Conservation (phyloP, 257 asterid species). For the Gynochthodes officinalis region DNA sequence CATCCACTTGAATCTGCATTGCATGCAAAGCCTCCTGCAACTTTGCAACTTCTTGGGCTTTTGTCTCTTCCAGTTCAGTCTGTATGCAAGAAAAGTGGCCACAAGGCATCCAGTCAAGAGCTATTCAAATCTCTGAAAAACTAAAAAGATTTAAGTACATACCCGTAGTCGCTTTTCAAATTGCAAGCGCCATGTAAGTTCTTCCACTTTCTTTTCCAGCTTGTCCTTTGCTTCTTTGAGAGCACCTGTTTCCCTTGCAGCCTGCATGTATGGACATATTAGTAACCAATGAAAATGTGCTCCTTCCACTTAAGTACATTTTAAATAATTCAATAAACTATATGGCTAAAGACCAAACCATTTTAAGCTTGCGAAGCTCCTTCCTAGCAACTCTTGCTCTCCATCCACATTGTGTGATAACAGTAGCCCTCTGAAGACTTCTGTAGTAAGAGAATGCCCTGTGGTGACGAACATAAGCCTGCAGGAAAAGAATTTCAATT, state of each 20-base stretch:
- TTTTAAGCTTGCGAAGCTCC: constrained; percentile 87
- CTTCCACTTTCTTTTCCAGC: constrained; percentile 98
- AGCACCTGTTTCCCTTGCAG: constrained; percentile 97
- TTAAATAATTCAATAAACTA: constrained; percentile 12
- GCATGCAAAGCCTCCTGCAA: constrained; percentile 79
- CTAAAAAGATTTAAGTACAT: constrained; percentile 11
- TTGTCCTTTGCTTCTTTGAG: constrained; percentile 94
- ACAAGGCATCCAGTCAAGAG: constrained; percentile 23
- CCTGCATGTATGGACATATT: constrained; percentile 44
- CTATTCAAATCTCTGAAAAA: constrained; percentile 2
- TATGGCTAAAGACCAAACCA: constrained; percentile 51
- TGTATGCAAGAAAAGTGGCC: constrained; percentile 38
- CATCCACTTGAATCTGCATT: constrained; percentile 81
- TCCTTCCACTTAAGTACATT: constrained; percentile 7
- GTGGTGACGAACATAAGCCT: constrained; percentile 80
- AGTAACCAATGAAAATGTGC: not conserved
- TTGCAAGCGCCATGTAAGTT: constrained; percentile 97
- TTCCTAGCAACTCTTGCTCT: constrained; percentile 81
- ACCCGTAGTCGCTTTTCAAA: constrained; percentile 95
- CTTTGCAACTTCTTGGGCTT: constrained; percentile 79
- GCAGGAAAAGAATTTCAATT: constrained; percentile 24
- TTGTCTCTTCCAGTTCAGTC: constrained; percentile 95
- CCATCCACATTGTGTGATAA: constrained; percentile 94
- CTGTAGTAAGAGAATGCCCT: constrained; percentile 59
- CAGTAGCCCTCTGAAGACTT: constrained; percentile 77